Conservation (phyloP, 129 eudicot genomes). For the Lactuca saligna region DNA sequence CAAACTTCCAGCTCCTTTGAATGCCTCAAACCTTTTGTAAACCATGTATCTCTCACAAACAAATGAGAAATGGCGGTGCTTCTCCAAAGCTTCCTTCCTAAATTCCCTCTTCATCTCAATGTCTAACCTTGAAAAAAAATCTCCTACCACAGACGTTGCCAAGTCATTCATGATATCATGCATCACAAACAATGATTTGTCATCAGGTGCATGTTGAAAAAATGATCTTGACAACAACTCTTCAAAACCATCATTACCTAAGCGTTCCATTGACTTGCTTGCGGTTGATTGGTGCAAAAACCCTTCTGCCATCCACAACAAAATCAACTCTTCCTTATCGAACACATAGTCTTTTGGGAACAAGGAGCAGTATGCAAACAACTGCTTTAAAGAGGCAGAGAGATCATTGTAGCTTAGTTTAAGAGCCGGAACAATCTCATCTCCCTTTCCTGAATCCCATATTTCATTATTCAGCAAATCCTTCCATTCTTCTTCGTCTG, state of each 20-base stretch:
- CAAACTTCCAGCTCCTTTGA: constrained; percentile 27
- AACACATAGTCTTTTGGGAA: neutral
- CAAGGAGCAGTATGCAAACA: neutral
- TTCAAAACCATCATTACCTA: constrained; percentile 30
- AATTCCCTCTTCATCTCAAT: constrained; percentile 15
- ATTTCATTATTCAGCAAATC: too few relatives aligned
- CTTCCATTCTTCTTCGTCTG: too few relatives aligned
- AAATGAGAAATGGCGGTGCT: constrained; percentile 36
- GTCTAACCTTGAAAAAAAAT: constrained; percentile 29
- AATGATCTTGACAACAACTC: constrained; percentile 34
- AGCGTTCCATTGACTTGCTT: constrained; percentile 14
- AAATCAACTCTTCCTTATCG: neutral
- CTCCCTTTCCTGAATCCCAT: neutral
- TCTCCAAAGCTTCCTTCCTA: constrained; percentile 10
- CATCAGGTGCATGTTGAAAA: constrained; percentile 27
- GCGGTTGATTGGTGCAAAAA: constrained; percentile 17
- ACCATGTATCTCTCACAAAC: constrained; percentile 24
- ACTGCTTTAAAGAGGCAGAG: neutral
- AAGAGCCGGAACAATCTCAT: neutral
- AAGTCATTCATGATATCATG: constrained; percentile 46
- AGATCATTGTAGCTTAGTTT: neutral
- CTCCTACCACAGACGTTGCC: constrained; percentile 33
- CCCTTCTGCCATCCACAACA: constrained; percentile 43
- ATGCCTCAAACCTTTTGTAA: constrained; percentile 27
- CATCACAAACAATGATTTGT: constrained; percentile 26